Conservation (phyloP, 202 grass and related monocot species). For the Brachypodium distachyon region DNA sequence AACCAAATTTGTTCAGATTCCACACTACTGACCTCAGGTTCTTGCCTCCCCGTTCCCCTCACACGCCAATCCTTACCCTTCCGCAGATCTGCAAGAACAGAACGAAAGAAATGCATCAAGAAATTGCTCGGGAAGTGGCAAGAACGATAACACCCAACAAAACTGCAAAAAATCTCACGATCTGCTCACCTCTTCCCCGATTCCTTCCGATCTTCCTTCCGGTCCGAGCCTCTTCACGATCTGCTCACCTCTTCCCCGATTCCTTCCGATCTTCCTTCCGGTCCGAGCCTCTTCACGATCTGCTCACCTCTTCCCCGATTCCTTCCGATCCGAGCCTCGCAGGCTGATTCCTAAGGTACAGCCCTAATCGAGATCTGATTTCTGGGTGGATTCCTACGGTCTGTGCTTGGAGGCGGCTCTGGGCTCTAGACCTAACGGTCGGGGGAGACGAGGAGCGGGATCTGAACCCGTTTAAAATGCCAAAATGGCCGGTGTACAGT, state of each 20-base stretch:
- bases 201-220: too few species aligned
- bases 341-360: slow-evolving; percentile 4
- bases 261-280: too few species aligned
- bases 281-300: too few species aligned
- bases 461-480: slow-evolving; percentile 11
- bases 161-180: slow-evolving; percentile 3
- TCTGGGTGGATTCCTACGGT: slow-evolving; percentile 1
- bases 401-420: neutral
- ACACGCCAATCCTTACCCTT: neutral
- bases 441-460: neutral
- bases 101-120: neutral
- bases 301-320: neutral
- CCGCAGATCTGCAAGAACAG: neutral
- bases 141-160: neutral
- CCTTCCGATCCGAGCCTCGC: neutral
- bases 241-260: neutral
- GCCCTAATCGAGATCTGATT: neutral
- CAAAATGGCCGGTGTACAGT: neutral
- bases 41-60: neutral
- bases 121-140: neutral
- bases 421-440: neutral
- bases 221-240: neutral
- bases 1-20: neutral
- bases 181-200: neutral
- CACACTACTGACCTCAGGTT: slow-evolving; percentile 1